Evolutionary conservation across 2,329 filamentous ascomycete species (phyloP), one percentile per base, ranked within the genome.

Genomic region (Lomentospora prolificans): DNA sequence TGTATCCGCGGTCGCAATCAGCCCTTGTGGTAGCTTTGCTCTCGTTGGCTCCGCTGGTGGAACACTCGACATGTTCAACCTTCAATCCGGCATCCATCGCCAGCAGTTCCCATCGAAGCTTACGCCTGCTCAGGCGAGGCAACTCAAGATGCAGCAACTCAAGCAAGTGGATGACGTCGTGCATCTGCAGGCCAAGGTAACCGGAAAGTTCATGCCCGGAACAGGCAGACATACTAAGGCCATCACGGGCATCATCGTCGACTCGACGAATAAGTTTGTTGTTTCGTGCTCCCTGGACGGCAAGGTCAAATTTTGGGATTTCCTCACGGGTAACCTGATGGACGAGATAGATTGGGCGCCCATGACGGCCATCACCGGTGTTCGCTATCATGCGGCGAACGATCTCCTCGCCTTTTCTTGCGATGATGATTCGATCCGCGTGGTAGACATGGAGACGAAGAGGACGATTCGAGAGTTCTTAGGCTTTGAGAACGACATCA

Each of bases 281-380:
- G 83, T 96, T 46, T 95, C 90, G 58, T 95, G 90, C 66, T 87
- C 89, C 2, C 72, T 90, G 12, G 94, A 99, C 68, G 94, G 94
- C 30, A 95, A 87, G 69, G 79, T 97, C 63, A 97, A 96, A 74
- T 97, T 99, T 67, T 99, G 95, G 95, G 89, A 95, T 61, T 95
- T 99, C 60, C 70, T 84, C n/a, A 89, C 87, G 0, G 94, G 92
- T 6, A 80, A 82, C 48, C 77, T 97, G 2, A 66, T 88, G 9
- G 81, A 92, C 59, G 85, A 96, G 65, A 82, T 97, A 53, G 84
- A 91, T 67, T 95, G 90, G 87, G 82, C 86, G 48, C 69, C 70
- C 4, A 89, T 88, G 79, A 84, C 85, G 3, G 80, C 84, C 50
- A 85, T 95, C 54, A 88, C 83, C 0, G 84, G 81, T 14, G 84